Evolutionary conservation across 345 rosid genomes (phyloP), one percentile per base, ranked within the genome.

Genomic region (Arabidopsis arenosa): DNA sequence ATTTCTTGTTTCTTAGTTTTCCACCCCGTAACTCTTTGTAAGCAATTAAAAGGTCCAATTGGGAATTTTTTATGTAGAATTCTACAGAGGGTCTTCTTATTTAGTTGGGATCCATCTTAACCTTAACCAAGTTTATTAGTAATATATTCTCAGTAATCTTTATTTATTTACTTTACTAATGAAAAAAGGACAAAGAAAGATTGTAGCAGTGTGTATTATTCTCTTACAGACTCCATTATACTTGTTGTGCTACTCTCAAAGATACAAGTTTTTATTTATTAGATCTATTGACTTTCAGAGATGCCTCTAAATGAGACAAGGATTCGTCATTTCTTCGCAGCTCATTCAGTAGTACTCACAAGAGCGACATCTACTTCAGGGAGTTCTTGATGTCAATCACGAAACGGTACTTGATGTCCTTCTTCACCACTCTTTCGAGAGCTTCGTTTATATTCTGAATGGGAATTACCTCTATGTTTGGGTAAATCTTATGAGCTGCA

Each of bases 321-420:
- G 51, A 49, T 48, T 49, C 75, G 14, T 12, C 33, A 43, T 66
- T 70, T 57, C 2, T 18, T 56, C 44, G 58, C 32, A 63, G 41
- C 23, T 60, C 26, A 17, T 44, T 5, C n/a, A 18, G 47, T 56
- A 39, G 40, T 37, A 47, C 17, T 18, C 63, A 15, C 37, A 55
- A 9, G 13, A 65, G 49, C 10, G 5, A 37, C 9, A 21, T 55
- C 32, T 70, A 90, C 54, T 91, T 84, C 65, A 94, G 79, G 70
- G 93, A 87, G 66, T 79, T 88, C 81, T 86, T 82, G 4, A 92
- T 80, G 62, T 94, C 96, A 26, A 94, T 90, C 80, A 92, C 96
- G 66, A 94, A 94, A 7, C 96, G 85, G 67, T 89, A 92, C 85
- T 87, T 90, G 55, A 90, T 82, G 66, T 94, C 96, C 63, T 75